Evolutionary conservation across 2,329 filamentous ascomycete genomes (phyloP).

Genomic region (Neurospora crassa): DNA sequence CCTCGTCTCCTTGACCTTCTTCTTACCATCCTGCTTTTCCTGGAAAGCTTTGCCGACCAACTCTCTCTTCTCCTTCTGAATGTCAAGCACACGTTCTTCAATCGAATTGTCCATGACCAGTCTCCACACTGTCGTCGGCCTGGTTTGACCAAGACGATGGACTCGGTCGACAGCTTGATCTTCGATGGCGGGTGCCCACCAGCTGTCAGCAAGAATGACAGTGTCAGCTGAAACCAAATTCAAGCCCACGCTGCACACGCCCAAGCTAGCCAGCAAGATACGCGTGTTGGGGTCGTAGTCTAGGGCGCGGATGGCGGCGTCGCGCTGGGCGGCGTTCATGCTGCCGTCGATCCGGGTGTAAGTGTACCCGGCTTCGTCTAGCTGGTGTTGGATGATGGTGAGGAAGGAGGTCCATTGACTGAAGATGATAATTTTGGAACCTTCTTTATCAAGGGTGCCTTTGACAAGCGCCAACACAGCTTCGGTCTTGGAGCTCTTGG

Average conservation of each 20-base stretch:
- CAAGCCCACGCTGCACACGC: conserved; percentile 75
- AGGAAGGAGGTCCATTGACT: conserved; percentile 72
- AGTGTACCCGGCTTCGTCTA: conserved; percentile 49
- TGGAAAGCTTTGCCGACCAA: conserved; percentile 71
- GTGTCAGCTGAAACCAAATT: conserved; percentile 82
- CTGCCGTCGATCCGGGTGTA: conserved; percentile 71
- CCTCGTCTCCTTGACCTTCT: conserved; percentile 47
- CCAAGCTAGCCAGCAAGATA: conserved; percentile 72
- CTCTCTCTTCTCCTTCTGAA: conserved; percentile 71
- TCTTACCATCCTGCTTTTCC: conserved; percentile 49
- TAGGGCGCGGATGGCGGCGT: conserved; percentile 58
- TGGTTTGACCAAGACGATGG: conserved; percentile 73
- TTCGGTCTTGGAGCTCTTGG: conserved; percentile 74
- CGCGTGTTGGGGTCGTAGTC: conserved; percentile 57
- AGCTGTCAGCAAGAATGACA: conserved; percentile 73
- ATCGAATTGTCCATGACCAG: conserved; percentile 73
- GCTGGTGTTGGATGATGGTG: conserved; percentile 59
- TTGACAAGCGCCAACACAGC: conserved; percentile 66
- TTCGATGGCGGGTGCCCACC: conserved; percentile 89
- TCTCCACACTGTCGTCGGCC: conserved; percentile 69
- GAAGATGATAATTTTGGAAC: conserved; percentile 60
- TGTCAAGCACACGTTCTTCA: conserved; percentile 69
- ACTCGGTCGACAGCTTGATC: conserved; percentile 87
- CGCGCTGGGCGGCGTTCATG: conserved; percentile 63
- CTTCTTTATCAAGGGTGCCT: conserved; percentile 53